These are phyloP conservation scores for Pythium sp. DNA, from an alignment of 352 stramenopile species.

Conservation along the genomic window DNA sequence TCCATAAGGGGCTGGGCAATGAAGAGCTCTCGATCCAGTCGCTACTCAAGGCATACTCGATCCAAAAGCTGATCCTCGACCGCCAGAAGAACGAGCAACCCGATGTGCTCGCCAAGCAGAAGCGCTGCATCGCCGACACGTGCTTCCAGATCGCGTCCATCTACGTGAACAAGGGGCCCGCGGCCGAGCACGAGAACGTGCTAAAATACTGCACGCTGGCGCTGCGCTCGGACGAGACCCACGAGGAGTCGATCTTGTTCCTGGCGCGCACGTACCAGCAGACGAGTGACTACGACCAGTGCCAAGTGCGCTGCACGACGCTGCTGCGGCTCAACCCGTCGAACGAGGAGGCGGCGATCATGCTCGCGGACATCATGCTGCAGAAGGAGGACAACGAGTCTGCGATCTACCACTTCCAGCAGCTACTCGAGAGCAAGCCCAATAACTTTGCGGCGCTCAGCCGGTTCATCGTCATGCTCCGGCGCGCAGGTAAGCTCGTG, in stretches of 20 bases:
- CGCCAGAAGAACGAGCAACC: constrained; percentile 78
- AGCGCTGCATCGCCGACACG: constrained; percentile 72
- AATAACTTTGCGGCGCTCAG: constrained; percentile 90
- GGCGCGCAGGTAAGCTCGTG: constrained; percentile 78
- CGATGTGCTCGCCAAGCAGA: constrained; percentile 76
- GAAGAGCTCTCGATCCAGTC: constrained; percentile 73
- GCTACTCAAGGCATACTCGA: constrained; percentile 74
- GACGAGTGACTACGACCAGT: constrained; percentile 79
- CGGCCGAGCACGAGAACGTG: constrained; percentile 51
- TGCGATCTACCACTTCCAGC: constrained; percentile 88
- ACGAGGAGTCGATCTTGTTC: constrained; percentile 85
- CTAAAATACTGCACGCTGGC: constrained; percentile 81
- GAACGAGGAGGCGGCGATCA: constrained; percentile 85
- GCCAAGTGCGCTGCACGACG: constrained; percentile 80
- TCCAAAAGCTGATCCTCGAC: constrained; percentile 87
- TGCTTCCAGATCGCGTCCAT: constrained; percentile 80
- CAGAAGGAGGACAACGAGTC: constrained; percentile 87
- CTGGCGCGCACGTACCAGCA: constrained; percentile 74
- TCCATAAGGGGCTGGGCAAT: constrained; percentile 73
- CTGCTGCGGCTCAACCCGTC: constrained; percentile 77
- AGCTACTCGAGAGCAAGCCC: constrained; percentile 85
- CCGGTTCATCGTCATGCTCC: constrained; percentile 86
- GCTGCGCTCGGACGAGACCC: constrained; percentile 67
- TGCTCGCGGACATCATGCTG: constrained; percentile 90
- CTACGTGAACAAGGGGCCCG: constrained; percentile 37